These are phyloP conservation scores for Aspergillus pseudonomiae DNA, from an alignment of 2,329 filamentous ascomycete species.

Conservation along the genomic window DNA sequence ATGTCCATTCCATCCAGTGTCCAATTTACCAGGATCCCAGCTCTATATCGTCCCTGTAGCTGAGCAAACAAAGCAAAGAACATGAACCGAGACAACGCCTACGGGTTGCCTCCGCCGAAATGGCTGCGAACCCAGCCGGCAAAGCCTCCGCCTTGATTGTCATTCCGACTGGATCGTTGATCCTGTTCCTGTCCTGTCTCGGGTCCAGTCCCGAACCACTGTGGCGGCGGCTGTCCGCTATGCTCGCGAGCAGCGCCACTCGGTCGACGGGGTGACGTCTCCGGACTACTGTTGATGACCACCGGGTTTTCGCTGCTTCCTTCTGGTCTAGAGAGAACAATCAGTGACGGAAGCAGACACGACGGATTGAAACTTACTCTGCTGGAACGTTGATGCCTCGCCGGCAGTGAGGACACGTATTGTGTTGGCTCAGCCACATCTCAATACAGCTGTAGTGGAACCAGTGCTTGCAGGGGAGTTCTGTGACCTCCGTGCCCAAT, in stretches of 20 bases:
- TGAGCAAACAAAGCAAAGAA: neutral
- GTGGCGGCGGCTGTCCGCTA: conserved; percentile 4
- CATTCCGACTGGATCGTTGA: neutral
- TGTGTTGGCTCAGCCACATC: conserved; percentile 85
- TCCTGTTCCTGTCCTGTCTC: conserved; percentile 5
- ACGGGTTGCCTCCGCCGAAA: conserved; percentile 23
- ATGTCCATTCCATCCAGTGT: conserved; percentile 1
- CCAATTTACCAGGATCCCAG: neutral
- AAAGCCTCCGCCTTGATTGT: conserved; percentile 17
- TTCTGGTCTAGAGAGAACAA: conserved; percentile 11
- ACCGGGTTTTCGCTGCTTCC: conserved; percentile 22
- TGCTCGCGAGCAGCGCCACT: neutral
- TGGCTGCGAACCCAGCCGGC: conserved; percentile 30
- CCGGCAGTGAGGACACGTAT: conserved; percentile 75
- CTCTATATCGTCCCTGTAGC: neutral
- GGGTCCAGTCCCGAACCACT: neutral
- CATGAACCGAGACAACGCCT: neutral
- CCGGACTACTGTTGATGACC: conserved; percentile 22
- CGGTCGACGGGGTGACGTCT: conserved; percentile 15
- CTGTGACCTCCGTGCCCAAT: conserved; percentile 71
- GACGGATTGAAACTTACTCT: conserved; percentile 23
- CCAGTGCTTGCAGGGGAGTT: conserved; percentile 89
- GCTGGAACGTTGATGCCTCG: conserved; percentile 37
- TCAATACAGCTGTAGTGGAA: conserved; percentile 84
- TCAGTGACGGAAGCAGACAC: neutral